Evolutionary conservation across 352 stramenopile genomes (phyloP), one percentile per base, ranked within the genome.

Genomic region (Pythium graminicola): DNA sequence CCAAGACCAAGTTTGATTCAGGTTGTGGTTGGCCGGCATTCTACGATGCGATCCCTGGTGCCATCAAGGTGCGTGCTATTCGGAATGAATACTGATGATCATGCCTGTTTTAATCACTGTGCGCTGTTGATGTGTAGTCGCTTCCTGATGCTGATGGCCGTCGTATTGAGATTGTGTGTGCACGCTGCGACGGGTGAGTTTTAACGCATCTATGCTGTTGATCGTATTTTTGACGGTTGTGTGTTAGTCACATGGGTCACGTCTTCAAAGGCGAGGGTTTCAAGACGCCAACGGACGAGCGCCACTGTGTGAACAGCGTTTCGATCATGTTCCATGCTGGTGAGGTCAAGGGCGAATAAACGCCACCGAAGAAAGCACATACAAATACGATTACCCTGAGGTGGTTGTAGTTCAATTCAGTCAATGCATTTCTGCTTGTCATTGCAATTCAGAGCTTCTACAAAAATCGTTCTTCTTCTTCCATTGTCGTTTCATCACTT

Each of bases 281-380:
- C 58, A 81, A 86, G 60, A 96, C 66, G 16, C 78, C 83, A 8
- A 96, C 85, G 17, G 67, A 95, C 57, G 85, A 96, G 57, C 82
- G 86, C 28, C 86, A 95, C 69, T 96, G 86, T 48, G 86, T 97
- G 22, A 96, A 96, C 73, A 94, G 81, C 47, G 80, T 91, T 23
- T 95, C 85, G 49, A 76, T 95, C 27, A 72, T 89, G 46, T 96
- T 95, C 65, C 71, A 89, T 45, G 65, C 64, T 0, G 72, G 74
- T 42, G 81, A 92, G 58, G 66, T 76, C 32, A 54, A 66, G 31
- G 50, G 65, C 54, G 10, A 60, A 24, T 45, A 51, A 61, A 27
- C 24, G 44, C 13, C 20, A 28, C n/a, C n/a, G n/a, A n/a, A n/a
- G n/a, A n/a, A n/a, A n/a, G n/a, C n/a, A n/a, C n/a, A n/a, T n/a